phyloP scores from a whole-genome alignment of 352 stramenopile species.

The Globisporangium acanthophoron region DNA sequence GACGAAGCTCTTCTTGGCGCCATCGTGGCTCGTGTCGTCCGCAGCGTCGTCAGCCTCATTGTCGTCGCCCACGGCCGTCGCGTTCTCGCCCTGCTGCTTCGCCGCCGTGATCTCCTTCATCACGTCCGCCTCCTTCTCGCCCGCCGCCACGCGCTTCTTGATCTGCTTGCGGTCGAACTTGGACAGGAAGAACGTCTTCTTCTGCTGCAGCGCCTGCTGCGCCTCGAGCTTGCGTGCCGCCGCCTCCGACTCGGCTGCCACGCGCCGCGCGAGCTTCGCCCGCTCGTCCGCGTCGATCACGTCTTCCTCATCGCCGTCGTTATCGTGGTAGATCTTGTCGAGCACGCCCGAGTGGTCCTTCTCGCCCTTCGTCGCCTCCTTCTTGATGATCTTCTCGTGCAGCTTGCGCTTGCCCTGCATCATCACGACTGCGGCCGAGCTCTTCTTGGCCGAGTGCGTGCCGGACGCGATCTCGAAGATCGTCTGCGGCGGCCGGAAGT shows the following conservation, averaged over 20 bases:
- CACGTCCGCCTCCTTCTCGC: constrained; percentile 70
- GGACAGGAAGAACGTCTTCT: constrained; percentile 87
- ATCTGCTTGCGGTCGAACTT: constrained; percentile 94
- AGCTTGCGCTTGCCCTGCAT: constrained; percentile 86
- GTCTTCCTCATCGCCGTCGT: constrained; percentile 13
- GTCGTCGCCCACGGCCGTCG: constrained; percentile 1
- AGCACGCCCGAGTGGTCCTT: constrained; percentile 17
- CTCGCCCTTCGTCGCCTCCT: constrained; percentile 53
- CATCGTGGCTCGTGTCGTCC: constrained; percentile 12
- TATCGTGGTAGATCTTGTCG: constrained; percentile 35
- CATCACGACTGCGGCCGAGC: constrained; percentile 65
- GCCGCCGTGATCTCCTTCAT: constrained; percentile 48
- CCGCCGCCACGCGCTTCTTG: constrained; percentile 85
- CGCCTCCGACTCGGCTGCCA: constrained; percentile 7
- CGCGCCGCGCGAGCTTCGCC: constrained; percentile 8
- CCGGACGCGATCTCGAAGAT: constrained; percentile 95
- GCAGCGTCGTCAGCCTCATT: constrained; percentile 1
- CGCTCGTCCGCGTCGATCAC: constrained; percentile 25
- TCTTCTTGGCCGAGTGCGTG: constrained; percentile 73
- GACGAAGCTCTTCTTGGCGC: constrained; percentile 47
- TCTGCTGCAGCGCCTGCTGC: constrained; percentile 20
- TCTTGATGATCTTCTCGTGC: constrained; percentile 83
- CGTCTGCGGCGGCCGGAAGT: constrained; percentile 93
- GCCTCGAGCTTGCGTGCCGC: constrained; percentile 2
- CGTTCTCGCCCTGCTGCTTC: constrained; percentile 24